A percentile compares a stretch with the other conserved stretches of the same genome.
phyloP scores from a whole-genome alignment of 164 flowering plant species.

The Magnolia changhungtana region DNA sequence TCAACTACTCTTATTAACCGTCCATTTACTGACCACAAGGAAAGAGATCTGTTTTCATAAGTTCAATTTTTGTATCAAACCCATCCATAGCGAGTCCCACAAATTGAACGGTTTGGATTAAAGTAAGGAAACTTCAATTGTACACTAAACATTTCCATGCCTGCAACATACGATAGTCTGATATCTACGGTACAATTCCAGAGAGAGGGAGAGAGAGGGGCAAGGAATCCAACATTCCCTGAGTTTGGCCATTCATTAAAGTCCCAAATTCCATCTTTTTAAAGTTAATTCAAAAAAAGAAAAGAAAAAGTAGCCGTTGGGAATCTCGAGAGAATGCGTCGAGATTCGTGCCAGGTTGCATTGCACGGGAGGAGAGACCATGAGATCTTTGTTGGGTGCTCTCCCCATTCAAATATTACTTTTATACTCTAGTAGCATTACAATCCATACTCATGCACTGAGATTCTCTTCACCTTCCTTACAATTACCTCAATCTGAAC shows the following conservation, averaged over 20 bases:
- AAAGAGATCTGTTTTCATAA: background rate
- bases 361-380: constrained; percentile 5
- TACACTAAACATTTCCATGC: too few species aligned
- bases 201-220: too few species aligned
- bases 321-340: constrained; percentile 44
- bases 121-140: too few species aligned
- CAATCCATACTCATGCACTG: background rate
- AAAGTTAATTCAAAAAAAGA: constrained; percentile 1
- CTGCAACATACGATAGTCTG: too few species aligned
- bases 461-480: background rate
- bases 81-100: too few species aligned
- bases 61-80: background rate
- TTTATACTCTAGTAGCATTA: background rate
- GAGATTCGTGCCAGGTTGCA: constrained; percentile 24
- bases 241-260: constrained; percentile 60
- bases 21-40: background rate
- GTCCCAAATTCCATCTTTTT: constrained; percentile 33
- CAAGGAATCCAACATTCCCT: constrained; percentile 75
- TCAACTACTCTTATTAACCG: background rate
- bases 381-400: constrained; percentile 26
- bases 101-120: too few species aligned
- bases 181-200: background rate
- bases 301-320: constrained; percentile 32
- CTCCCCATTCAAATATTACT: background rate
- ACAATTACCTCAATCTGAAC: background rate